A percentile compares a stretch with the other conserved stretches of the same genome.
Evolutionary conservation across 2,329 filamentous ascomycete species (phyloP).

Genomic region (Neofusicoccum kwambonambiense): DNA sequence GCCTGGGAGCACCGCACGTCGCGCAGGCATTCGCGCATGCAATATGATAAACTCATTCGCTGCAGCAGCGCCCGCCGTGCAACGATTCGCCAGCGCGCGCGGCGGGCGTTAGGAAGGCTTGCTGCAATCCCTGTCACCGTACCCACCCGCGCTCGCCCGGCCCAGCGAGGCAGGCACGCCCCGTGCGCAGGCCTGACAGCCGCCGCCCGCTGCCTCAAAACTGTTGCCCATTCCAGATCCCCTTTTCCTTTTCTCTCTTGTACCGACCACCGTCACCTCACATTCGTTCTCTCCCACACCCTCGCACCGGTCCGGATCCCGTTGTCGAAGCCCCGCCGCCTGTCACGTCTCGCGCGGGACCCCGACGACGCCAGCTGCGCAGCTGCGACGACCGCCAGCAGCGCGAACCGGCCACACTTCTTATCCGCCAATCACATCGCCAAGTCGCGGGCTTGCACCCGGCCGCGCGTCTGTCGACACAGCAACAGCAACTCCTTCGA

Average conservation of each 20-base stretch:
- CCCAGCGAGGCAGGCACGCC: constrained; percentile 17
- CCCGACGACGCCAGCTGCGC: constrained; percentile 10
- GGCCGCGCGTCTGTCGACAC: constrained; percentile 16
- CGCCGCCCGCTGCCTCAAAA: constrained; percentile 19
- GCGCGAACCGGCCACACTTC: constrained; percentile 9
- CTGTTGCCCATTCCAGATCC: constrained; percentile 19
- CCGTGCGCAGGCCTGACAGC: constrained; percentile 19
- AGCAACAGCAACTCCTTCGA: constrained; percentile 10
- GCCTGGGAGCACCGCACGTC: constrained; percentile 10
- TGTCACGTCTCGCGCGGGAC: constrained; percentile 4
- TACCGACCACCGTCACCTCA: constrained; percentile 13
- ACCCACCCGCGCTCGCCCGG: constrained; percentile 12
- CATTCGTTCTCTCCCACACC: constrained; percentile 16
- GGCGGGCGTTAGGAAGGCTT: constrained; percentile 13
- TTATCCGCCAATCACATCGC: constrained; percentile 11
- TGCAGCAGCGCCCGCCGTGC: constrained; percentile 1
- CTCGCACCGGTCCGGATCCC: constrained; percentile 1
- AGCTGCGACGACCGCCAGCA: constrained; percentile 4
- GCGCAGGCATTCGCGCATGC: constrained; percentile 11
- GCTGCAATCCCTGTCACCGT: constrained; percentile 9
- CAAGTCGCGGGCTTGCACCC: neutral
- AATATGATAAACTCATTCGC: constrained; percentile 14
- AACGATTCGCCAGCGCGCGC: constrained; percentile 14
- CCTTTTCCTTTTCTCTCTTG: constrained; percentile 19
- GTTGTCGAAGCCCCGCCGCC: constrained; percentile 9